Percentiles rank a stretch among this genome's conserved stretches.
Conservation (phyloP, 192 early-diverging fungal genomes). For the Coemansia sp. region DNA sequence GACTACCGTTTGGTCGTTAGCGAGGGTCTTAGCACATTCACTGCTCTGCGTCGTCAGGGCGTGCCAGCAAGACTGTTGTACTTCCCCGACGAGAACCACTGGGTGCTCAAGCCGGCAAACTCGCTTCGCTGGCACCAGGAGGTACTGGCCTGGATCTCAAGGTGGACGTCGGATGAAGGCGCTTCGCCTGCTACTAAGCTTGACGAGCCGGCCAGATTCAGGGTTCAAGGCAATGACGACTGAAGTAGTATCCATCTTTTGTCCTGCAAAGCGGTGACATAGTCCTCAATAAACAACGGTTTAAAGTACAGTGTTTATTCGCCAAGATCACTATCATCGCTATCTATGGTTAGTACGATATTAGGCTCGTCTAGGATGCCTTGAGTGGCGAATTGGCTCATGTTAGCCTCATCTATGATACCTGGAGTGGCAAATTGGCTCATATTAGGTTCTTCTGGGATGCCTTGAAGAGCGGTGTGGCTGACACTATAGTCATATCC, state of each 20-base stretch:
- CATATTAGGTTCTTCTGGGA: not conserved
- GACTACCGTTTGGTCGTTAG: slow-evolving; percentile 71
- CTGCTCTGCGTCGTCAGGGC: slow-evolving; percentile 72
- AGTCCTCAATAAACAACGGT: not conserved
- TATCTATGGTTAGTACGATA: not conserved
- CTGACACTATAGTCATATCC: too few species aligned
- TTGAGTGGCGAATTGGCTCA: too few species aligned
- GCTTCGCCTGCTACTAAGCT: not conserved
- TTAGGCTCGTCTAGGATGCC: not conserved
- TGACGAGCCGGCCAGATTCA: not conserved
- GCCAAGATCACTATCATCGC: not conserved
- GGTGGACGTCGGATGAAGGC: slow-evolving; percentile 23
- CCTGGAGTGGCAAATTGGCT: too few species aligned
- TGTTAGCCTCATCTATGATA: too few species aligned
- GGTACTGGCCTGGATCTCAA: slow-evolving; percentile 65
- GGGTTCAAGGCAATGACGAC: not conserved
- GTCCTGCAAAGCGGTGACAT: not conserved
- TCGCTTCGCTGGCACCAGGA: slow-evolving; percentile 74
- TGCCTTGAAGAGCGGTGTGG: not conserved
- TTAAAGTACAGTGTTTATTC: not conserved
- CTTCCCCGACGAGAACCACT: slow-evolving; percentile 80
- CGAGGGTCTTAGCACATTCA: slow-evolving; percentile 76
- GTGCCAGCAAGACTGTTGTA: slow-evolving; percentile 71
- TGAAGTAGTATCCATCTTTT: not conserved
- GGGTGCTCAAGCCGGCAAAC: slow-evolving; percentile 79